Conservation (phyloP, 192 early-diverging fungal species). For the Gaertneriomyces semiglobifer region DNA sequence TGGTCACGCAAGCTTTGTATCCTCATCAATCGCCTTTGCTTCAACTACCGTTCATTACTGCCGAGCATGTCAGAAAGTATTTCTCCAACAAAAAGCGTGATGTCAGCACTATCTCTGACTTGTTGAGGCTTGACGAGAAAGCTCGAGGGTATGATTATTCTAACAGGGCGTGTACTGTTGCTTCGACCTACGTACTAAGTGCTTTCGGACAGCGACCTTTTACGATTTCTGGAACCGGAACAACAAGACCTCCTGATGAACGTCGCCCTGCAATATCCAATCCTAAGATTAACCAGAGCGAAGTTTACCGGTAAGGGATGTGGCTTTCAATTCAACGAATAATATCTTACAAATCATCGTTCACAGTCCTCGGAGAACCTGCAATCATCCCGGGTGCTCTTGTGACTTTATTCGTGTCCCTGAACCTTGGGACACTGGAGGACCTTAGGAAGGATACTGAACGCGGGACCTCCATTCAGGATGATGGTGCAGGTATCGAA, state of each 20-base stretch:
- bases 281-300: conserved; percentile 69
- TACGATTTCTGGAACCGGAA: conserved; percentile 46
- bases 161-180: neutral
- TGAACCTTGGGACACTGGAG: conserved; percentile 26
- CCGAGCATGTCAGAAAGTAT: conserved; percentile 58
- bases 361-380: conserved; percentile 44
- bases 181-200: neutral
- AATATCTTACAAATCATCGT: neutral
- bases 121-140: conserved; percentile 60
- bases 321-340: neutral
- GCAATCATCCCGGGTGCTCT: conserved; percentile 46
- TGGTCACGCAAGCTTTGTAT: conserved; percentile 84
- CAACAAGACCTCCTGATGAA: conserved; percentile 67
- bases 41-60: conserved; percentile 79
- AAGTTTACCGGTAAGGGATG: conserved; percentile 67
- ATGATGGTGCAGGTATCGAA: conserved; percentile 12
- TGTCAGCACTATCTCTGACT: conserved; percentile 62
- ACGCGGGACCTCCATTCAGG: neutral
- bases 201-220: conserved; percentile 39
- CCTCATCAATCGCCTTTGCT: conserved; percentile 72
- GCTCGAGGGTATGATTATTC: conserved; percentile 14
- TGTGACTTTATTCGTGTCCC: conserved; percentile 46
- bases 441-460: conserved; percentile 29
- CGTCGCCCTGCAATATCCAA: conserved; percentile 77
- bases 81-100: conserved; percentile 62